Conservation (phyloP, 1,284 basidiomycete species). For the Ganoderma lucidum region DNA sequence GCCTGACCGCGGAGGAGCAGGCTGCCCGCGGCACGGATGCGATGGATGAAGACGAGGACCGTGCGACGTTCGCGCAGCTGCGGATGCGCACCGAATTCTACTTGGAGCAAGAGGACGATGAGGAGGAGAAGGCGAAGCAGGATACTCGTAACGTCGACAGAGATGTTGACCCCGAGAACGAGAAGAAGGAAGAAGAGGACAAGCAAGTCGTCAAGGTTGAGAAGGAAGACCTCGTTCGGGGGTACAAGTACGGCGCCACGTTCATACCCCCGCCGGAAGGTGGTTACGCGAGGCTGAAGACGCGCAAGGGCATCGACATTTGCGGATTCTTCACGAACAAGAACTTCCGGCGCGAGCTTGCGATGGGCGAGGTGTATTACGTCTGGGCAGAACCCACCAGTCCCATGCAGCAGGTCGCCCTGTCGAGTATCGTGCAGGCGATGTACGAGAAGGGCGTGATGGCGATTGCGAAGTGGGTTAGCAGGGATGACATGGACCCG, state of each 20-base stretch:
- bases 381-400: constrained; percentile 81
- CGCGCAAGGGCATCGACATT: constrained; percentile 87
- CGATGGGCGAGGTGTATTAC: constrained; percentile 90
- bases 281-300: constrained; percentile 75
- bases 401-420: constrained; percentile 79
- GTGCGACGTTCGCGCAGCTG: constrained; percentile 58
- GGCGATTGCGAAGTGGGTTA: constrained; percentile 86
- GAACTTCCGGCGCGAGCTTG: constrained; percentile 80
- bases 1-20: constrained; percentile 41
- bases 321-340: constrained; percentile 81
- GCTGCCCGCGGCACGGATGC: constrained; percentile 42
- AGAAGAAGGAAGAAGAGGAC: constrained; percentile 41
- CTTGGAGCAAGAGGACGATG: constrained; percentile 50
- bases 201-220: constrained; percentile 60
- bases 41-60: constrained; percentile 44
- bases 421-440: constrained; percentile 88
- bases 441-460: constrained; percentile 60
- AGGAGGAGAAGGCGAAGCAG: constrained; percentile 36
- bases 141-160: constrained; percentile 31
- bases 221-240: constrained; percentile 79
- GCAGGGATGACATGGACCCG: constrained; percentile 77
- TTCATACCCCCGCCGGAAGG: constrained; percentile 88
- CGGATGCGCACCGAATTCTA: constrained; percentile 67
- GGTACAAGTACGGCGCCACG: constrained; percentile 93
- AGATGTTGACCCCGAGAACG: constrained; percentile 37